A percentile compares a stretch with the other conserved stretches of the same genome.
phyloP scores from a whole-genome alignment of 2,329 filamentous ascomycete species.

The Fusarium protoensiforme region DNA sequence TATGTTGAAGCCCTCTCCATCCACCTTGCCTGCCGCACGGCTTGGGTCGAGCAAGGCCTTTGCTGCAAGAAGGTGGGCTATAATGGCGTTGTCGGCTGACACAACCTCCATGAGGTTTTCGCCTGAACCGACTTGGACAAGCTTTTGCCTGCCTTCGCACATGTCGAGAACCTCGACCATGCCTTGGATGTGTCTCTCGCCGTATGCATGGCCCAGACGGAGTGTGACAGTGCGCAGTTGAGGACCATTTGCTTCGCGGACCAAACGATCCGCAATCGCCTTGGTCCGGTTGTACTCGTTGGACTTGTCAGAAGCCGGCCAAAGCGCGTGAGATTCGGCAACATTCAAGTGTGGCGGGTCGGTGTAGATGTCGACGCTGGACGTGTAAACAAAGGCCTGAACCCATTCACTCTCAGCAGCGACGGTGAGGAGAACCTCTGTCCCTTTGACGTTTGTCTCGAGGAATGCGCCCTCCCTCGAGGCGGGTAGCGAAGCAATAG shows the following conservation, averaged over 20 bases:
- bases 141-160: slow-evolving; percentile 50
- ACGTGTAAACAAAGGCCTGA: slow-evolving; percentile 48
- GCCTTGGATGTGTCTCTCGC: slow-evolving; percentile 45
- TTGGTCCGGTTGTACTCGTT: slow-evolving; percentile 48
- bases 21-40: slow-evolving; percentile 29
- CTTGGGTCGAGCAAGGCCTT: slow-evolving; percentile 39
- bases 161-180: slow-evolving; percentile 45
- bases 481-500: slow-evolving; percentile 38
- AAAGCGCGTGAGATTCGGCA: slow-evolving; percentile 40
- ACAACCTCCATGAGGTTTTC: slow-evolving; percentile 43
- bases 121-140: slow-evolving; percentile 42
- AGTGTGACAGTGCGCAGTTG: slow-evolving; percentile 42
- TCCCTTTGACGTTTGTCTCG: slow-evolving; percentile 47
- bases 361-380: slow-evolving; percentile 44
- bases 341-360: slow-evolving; percentile 37
- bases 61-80: slow-evolving; percentile 42
- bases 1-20: slow-evolving; percentile 51
- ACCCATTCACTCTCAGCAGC: slow-evolving; percentile 34
- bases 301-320: slow-evolving; percentile 31
- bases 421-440: slow-evolving; percentile 39
- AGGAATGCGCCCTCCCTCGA: slow-evolving; percentile 29
- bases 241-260: slow-evolving; percentile 43
- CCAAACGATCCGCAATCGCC: slow-evolving; percentile 45
- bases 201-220: slow-evolving; percentile 47
- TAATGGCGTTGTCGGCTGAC: slow-evolving; percentile 42